A percentile compares a stretch with the other conserved stretches of the same genome.
Evolutionary conservation across 805 yeast genomes (phyloP).

Genomic region (Sungouiozyma intestinalis): DNA sequence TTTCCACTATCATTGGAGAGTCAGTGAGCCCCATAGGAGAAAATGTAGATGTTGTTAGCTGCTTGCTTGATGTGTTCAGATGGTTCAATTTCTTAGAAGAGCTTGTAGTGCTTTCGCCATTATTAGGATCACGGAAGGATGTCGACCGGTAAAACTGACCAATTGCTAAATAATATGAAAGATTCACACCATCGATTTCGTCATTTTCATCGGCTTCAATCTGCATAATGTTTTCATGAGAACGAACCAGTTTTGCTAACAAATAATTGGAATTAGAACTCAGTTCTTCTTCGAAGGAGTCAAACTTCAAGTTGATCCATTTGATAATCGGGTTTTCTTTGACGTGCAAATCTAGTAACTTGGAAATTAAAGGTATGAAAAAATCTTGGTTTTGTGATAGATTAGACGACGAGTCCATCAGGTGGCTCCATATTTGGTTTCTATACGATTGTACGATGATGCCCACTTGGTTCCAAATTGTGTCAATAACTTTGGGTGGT

Average conservation of each 20-base stretch:
- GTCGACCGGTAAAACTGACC: conserved; percentile 9
- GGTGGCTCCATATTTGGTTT: conserved; percentile 40
- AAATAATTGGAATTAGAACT: conserved; percentile 35
- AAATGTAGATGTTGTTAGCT: not conserved
- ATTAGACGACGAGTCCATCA: conserved; percentile 18
- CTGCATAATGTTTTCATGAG: conserved; percentile 33
- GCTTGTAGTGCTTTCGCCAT: not conserved
- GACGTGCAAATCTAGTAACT: conserved; percentile 51
- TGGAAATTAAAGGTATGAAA: conserved; percentile 38
- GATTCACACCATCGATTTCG: conserved; percentile 24
- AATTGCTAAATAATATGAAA: conserved; percentile 25
- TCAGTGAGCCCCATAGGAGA: conserved; percentile 31
- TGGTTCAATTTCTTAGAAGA: not conserved
- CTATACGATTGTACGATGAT: conserved; percentile 45
- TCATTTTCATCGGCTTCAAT: conserved; percentile 7
- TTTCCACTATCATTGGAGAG: conserved; percentile 44
- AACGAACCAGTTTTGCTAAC: conserved; percentile 30
- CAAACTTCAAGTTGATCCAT: conserved; percentile 47
- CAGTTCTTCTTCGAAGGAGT: conserved; percentile 31
- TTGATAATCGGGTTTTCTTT: conserved; percentile 53
- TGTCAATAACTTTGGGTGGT: conserved; percentile 31
- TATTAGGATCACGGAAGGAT: not conserved
- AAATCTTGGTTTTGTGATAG: conserved; percentile 14
- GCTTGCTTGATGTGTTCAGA: not conserved
- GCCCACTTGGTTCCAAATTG: conserved; percentile 50